A percentile compares a stretch with the other conserved stretches of the same genome.
Evolutionary conservation across 257 asterid species (phyloP).

Genomic region (Perilla frutescens): DNA sequence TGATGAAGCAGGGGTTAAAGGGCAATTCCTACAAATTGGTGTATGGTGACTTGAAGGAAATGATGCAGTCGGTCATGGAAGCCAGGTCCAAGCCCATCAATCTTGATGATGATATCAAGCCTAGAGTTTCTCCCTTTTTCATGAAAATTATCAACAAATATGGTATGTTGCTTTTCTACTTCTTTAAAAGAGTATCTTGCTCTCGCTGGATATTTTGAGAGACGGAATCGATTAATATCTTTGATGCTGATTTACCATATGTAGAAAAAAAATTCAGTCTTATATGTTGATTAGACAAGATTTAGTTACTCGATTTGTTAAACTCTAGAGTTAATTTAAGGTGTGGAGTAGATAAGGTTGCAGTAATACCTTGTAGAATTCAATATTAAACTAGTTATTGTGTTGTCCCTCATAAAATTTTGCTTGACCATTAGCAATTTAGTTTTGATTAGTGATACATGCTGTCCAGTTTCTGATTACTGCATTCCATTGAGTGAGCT

Average conservation of each 20-base stretch:
- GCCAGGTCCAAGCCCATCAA: slow-evolving; percentile 46
- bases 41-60: slow-evolving; percentile 56
- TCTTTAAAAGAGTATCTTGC: background rate
- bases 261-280: background rate
- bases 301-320: background rate
- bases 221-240: background rate
- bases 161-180: slow-evolving; percentile 37
- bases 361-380: background rate
- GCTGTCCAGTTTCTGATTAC: no score
- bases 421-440: no score
- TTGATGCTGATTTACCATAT: background rate
- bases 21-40: slow-evolving; percentile 50
- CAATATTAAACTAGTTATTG: background rate
- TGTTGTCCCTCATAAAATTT: no score
- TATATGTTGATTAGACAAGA: background rate
- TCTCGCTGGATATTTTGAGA: background rate
- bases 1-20: slow-evolving; percentile 49
- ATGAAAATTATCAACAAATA: slow-evolving; percentile 34
- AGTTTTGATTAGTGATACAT: background rate
- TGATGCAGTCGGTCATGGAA: slow-evolving; percentile 5
- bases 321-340: background rate
- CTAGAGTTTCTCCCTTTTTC: slow-evolving; percentile 31
- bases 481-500: background rate
- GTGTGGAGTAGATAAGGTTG: background rate
- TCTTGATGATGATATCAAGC: slow-evolving; percentile 47